These are phyloP conservation scores for Hibiscus tridactylites DNA, from an alignment of 345 rosid genomes.

Conservation along the genomic window DNA sequence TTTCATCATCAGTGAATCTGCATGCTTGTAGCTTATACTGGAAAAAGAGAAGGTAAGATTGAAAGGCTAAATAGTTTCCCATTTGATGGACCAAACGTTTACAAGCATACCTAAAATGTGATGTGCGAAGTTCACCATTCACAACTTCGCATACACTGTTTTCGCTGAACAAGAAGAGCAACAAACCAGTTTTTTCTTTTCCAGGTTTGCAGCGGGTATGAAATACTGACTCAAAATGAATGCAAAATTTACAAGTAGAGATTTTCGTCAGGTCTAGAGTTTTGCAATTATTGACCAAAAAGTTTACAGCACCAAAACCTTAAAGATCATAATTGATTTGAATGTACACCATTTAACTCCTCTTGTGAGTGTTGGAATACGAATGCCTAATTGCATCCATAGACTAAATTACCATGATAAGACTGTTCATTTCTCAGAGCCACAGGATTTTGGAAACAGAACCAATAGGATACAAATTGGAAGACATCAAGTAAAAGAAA, in stretches of 20 bases:
- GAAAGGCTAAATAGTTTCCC: not conserved
- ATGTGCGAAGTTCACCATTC: not conserved
- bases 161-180: not conserved
- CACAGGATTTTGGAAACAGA: not conserved
- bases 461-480: not conserved
- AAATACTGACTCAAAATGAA: not conserved
- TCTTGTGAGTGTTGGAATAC: not conserved
- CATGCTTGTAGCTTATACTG: not conserved
- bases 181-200: not conserved
- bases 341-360: not conserved
- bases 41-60: not conserved
- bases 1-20: not conserved
- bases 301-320: not conserved
- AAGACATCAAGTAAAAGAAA: not conserved
- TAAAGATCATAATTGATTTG: not conserved
- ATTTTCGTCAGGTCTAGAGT: not conserved
- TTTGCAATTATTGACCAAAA: not conserved
- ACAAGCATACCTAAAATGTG: not conserved
- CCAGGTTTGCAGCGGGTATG: not conserved
- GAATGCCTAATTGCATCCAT: not conserved
- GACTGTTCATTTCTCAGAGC: not conserved
- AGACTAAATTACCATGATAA: not conserved
- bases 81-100: not conserved
- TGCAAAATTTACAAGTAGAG: not conserved
- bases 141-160: not conserved